Base-by-base conservation (phyloP, 2,329 filamentous ascomycete species). In the Epichloe glyceriae region DNA sequence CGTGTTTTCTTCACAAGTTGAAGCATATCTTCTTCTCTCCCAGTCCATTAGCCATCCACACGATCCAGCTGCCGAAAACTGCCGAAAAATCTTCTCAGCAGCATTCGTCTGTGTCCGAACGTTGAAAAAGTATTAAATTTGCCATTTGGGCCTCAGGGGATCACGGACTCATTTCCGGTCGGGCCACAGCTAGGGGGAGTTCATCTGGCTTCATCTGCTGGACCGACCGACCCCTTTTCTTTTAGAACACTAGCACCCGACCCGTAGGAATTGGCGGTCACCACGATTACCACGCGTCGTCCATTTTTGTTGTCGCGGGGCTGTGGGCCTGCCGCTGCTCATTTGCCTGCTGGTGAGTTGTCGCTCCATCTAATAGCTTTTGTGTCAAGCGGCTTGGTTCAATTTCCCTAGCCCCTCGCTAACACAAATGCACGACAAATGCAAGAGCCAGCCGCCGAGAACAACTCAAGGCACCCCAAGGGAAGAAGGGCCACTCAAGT, bases 151-250 rank as follows among this genome's bases (percentile, higher is more conserved):
- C 26, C 8, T 8, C 26, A 26, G 26, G 50, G 20, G 33, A 47
- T 47, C 50, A 42, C 17, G 20, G 45, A 33, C 39, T 51, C 50
- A 51, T 51, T 51, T 51, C 50, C 45, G 39, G 22, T 42, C 45
- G 43, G 14, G 19, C 37, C 22, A 40, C 37, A 30, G 45, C 45
- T 22, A 26, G 19, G 12, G 6, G 14, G 19, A 30, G 30, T 30
- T 10, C 8, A 30, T 10, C 30, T 30, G 8, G 30, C 30, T 30
- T 30, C 30, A 11, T 30, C 30, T 30, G 30, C 30, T 30, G 30
- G 30, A 11, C n/a, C 37, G 15, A 12, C 47, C 47, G n/a, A n/a
- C n/a, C 46, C 47, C 47, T 42, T 42, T 49, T 49, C 41, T n/a
- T 10, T 26, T 26, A 10, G 30, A 30, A 30, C 30, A 30, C 30